These are phyloP conservation scores for Colletotrichum higginsianum DNA, from an alignment of 2,329 filamentous ascomycete genomes.

Conservation along the genomic window DNA sequence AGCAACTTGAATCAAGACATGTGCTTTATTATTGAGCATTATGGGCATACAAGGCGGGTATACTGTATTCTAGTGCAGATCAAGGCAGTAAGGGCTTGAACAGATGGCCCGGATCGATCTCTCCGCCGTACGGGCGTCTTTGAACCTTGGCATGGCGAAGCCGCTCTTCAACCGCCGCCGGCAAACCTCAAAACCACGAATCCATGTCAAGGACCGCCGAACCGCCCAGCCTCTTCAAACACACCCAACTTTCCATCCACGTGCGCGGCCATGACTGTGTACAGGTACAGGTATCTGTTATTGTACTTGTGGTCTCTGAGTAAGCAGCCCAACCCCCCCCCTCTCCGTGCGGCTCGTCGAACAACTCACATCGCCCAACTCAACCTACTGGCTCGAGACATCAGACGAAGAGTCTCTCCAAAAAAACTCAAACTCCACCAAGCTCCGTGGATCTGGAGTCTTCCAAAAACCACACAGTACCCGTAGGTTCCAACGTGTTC, in stretches of 20 bases:
- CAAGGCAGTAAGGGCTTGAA: no score
- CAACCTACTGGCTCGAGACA: neutral
- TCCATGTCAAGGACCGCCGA: neutral
- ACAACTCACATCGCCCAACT: no score
- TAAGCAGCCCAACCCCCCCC: neutral
- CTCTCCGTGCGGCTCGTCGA: no score
- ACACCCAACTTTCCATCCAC: neutral
- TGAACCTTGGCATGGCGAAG: neutral
- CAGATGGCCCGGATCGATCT: no score
- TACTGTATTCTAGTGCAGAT: no score
- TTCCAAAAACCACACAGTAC: neutral
- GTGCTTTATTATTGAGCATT: no score
- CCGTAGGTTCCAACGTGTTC: neutral
- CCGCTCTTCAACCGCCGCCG: neutral
- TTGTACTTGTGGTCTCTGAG: neutral
- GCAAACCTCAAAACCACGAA: neutral
- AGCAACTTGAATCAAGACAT: no score
- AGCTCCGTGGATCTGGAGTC: neutral
- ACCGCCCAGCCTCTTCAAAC: neutral
- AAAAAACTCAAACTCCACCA: neutral
- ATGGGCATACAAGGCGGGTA: no score
- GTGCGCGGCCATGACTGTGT: neutral
- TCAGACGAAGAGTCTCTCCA: constrained; percentile 10
- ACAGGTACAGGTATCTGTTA: no score
- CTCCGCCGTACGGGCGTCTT: no score